phyloP scores from a whole-genome alignment of 2,329 filamentous ascomycete species.

The Paraconiothyrium sp. region DNA sequence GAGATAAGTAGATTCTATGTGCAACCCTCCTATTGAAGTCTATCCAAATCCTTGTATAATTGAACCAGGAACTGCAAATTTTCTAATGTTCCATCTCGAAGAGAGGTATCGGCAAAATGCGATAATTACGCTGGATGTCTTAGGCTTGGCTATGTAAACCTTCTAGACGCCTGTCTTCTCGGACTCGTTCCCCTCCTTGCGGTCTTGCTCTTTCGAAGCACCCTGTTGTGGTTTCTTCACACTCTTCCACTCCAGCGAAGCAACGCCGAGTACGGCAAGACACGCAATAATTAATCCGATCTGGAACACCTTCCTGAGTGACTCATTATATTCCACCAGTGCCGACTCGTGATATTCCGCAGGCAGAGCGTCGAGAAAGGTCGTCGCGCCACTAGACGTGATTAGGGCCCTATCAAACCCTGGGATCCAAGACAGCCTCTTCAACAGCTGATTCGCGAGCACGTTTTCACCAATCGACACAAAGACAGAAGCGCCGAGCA shows the following conservation, averaged over 20 bases:
- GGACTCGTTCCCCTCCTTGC: background rate
- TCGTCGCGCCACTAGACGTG: constrained; percentile 9
- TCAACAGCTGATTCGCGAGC: constrained; percentile 22
- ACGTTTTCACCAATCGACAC: constrained; percentile 54
- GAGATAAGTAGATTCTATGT: too few species aligned
- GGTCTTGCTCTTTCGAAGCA: background rate
- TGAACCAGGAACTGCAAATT: too few species aligned
- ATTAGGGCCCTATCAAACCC: constrained; percentile 13
- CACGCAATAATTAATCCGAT: constrained; percentile 54
- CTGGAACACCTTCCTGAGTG: constrained; percentile 54
- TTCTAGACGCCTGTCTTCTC: background rate
- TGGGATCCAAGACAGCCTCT: constrained; percentile 19
- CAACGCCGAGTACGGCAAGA: constrained; percentile 58
- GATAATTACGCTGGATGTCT: background rate
- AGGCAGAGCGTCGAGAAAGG: background rate
- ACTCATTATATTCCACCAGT: constrained; percentile 7
- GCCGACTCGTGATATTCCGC: constrained; percentile 3
- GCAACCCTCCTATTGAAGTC: too few species aligned
- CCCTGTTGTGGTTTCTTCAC: constrained; percentile 45
- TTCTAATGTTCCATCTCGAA: too few species aligned
- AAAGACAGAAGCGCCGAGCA: constrained; percentile 55
- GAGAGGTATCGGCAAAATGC: too few species aligned
- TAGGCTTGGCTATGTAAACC: background rate
- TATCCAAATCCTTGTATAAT: too few species aligned
- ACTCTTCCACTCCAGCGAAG: constrained; percentile 67